A percentile compares a stretch with the other conserved stretches of the same genome.
Conservation (phyloP, 106 monocot genomes). For the Platanthera zijinensis region DNA sequence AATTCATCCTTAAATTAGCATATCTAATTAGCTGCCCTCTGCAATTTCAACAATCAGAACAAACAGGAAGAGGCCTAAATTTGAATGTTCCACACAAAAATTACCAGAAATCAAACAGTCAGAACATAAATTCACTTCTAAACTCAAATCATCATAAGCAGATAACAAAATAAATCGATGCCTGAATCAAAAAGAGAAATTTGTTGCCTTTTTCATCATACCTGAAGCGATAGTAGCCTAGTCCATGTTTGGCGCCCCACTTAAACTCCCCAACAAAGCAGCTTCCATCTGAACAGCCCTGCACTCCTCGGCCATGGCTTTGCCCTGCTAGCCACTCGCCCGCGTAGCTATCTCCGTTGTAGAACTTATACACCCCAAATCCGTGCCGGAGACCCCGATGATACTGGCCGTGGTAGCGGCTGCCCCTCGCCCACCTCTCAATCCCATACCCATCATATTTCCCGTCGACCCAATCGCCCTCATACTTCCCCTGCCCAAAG, state of each 20-base stretch:
- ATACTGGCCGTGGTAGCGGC: conserved; percentile 45
- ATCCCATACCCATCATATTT: conserved; percentile 49
- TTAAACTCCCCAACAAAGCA: conserved; percentile 52
- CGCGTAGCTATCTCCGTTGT: conserved; percentile 47
- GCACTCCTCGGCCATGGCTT: conserved; percentile 48
- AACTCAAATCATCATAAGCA: background rate
- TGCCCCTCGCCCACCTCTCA: conserved; percentile 57
- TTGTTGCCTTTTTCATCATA: background rate
- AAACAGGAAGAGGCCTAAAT: background rate
- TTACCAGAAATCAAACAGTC: background rate
- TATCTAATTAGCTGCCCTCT: background rate
- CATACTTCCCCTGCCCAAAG: conserved; percentile 37
- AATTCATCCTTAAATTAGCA: background rate
- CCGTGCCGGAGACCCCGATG: conserved; percentile 37
- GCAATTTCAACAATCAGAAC: background rate
- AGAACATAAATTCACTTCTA: background rate
- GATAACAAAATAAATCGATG: background rate
- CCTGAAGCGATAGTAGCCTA: conserved; percentile 53
- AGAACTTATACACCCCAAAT: conserved; percentile 40
- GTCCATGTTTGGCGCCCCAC: conserved; percentile 50
- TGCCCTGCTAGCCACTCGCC: conserved; percentile 56
- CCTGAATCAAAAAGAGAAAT: too few species aligned
- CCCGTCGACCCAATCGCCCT: conserved; percentile 61
- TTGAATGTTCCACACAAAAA: background rate
- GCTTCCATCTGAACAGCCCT: conserved; percentile 52